A percentile compares a stretch with the other conserved stretches of the same genome.
Conservation (phyloP, 768 basidiomycete genomes). For the Phylloporus sp. region DNA sequence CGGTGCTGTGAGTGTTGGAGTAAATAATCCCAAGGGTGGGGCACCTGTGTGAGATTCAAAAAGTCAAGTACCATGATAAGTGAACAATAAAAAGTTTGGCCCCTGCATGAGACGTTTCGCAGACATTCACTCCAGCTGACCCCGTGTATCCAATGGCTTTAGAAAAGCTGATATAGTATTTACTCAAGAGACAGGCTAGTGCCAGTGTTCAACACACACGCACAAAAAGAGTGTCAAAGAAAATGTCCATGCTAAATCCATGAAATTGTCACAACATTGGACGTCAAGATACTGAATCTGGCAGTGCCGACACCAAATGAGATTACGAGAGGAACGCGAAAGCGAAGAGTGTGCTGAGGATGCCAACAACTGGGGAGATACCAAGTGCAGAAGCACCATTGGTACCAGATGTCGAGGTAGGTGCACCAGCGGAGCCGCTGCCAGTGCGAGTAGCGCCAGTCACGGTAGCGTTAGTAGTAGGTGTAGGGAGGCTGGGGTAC, state of each 20-base stretch:
- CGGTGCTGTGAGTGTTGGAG: neutral
- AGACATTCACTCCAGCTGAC: neutral
- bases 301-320: neutral
- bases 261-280: constrained; percentile 4
- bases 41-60: neutral
- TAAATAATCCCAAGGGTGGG: neutral
- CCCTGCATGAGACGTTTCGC: too few species aligned
- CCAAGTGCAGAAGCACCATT: constrained; percentile 24
- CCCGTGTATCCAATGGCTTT: neutral
- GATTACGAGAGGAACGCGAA: constrained; percentile 37
- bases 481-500: constrained; percentile 28
- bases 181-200: constrained; percentile 16
- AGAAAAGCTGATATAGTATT: constrained; percentile 14
- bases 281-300: neutral
- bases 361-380: constrained; percentile 30
- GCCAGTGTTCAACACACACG: constrained; percentile 24
- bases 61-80: too few species aligned
- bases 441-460: neutral
- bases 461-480: neutral
- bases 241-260: constrained; percentile 8
- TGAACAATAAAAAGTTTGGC: neutral
- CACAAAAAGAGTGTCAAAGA: constrained; percentile 4
- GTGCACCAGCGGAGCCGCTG: constrained; percentile 5
- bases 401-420: constrained; percentile 9
- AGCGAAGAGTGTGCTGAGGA: constrained; percentile 36